Evolutionary conservation across 352 stramenopile species (phyloP).

Genomic region (Phytophthora boehmeriae): DNA sequence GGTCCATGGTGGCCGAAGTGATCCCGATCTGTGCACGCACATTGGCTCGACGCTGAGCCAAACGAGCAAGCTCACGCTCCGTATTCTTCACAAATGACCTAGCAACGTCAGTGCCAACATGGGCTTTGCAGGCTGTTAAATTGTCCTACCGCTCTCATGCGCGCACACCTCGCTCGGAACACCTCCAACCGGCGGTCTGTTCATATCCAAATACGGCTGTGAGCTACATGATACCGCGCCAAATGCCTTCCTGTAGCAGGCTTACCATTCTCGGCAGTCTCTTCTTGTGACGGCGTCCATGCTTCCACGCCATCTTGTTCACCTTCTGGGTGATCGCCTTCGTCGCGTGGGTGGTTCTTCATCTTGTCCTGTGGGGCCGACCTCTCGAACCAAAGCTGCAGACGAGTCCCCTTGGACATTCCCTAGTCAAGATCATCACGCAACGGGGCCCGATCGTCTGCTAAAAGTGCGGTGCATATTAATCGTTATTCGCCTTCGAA

Average conservation of each 20-base stretch:
- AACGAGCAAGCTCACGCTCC: slow-evolving; percentile 30
- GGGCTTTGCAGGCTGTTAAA: background rate
- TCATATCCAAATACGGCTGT: slow-evolving; percentile 2
- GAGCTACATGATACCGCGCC: background rate
- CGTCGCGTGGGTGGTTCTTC: slow-evolving; percentile 27
- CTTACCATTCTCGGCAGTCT: background rate
- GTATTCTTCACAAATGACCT: slow-evolving; percentile 16
- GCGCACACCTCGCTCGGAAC: slow-evolving; percentile 32
- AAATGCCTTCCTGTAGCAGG: slow-evolving; percentile 19
- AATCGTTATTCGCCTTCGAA: slow-evolving; percentile 33
- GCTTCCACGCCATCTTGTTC: slow-evolving; percentile 4
- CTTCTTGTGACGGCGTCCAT: background rate
- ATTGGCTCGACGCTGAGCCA: slow-evolving; percentile 21
- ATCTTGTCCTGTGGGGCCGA: slow-evolving; percentile 8
- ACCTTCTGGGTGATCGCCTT: slow-evolving; percentile 14
- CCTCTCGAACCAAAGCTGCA: slow-evolving; percentile 4
- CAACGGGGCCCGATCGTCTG: background rate
- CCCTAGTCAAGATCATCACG: background rate
- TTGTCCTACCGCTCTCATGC: slow-evolving; percentile 25
- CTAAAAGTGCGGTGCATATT: slow-evolving; percentile 34
- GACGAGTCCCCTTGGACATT: slow-evolving; percentile 15
- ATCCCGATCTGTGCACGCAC: slow-evolving; percentile 34
- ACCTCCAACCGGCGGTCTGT: slow-evolving; percentile 19
- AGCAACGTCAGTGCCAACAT: background rate
- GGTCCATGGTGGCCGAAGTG: slow-evolving; percentile 32